Percentiles rank a stretch among this genome's conserved stretches.
Evolutionary conservation across 495 filamentous ascomycete species (phyloP).

Genomic region (Neurospora sp.): DNA sequence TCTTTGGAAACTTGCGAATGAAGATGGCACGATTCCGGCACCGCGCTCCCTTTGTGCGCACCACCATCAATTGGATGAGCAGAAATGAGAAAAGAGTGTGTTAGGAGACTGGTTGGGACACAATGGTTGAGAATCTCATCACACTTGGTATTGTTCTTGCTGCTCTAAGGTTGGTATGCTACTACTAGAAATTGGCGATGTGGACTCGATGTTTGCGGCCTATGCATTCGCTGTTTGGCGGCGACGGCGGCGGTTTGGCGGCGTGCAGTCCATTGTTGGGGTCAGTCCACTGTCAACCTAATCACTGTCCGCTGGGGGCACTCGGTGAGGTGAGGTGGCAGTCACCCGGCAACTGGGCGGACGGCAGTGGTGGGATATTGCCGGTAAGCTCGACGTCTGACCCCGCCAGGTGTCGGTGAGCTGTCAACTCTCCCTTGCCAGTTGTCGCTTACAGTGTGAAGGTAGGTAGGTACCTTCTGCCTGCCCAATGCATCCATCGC

Average conservation of each 20-base stretch:
- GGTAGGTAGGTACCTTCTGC: neutral
- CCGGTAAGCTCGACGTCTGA: neutral
- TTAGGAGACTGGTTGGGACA: neutral
- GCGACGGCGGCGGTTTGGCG: neutral
- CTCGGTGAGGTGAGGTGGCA: neutral
- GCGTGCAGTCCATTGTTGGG: neutral
- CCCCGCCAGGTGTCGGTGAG: neutral
- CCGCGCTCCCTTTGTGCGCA: slow-evolving; percentile 7
- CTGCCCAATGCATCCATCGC: neutral
- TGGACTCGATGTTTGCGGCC: neutral
- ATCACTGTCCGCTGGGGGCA: neutral
- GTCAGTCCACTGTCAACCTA: neutral
- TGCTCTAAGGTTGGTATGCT: neutral
- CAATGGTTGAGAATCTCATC: neutral
- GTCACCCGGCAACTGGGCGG: neutral
- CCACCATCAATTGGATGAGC: neutral
- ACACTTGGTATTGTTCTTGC: slow-evolving; percentile 1
- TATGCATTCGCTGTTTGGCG: neutral
- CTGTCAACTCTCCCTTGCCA: neutral
- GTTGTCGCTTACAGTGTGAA: neutral
- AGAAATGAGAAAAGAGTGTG: neutral
- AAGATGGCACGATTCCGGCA: slow-evolving; percentile 7
- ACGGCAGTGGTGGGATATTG: neutral
- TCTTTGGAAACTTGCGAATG: neutral
- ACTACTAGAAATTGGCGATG: neutral